Base-by-base conservation (phyloP, 192 early-diverging fungal species). In the Jimgerdemannia flammicorona region DNA sequence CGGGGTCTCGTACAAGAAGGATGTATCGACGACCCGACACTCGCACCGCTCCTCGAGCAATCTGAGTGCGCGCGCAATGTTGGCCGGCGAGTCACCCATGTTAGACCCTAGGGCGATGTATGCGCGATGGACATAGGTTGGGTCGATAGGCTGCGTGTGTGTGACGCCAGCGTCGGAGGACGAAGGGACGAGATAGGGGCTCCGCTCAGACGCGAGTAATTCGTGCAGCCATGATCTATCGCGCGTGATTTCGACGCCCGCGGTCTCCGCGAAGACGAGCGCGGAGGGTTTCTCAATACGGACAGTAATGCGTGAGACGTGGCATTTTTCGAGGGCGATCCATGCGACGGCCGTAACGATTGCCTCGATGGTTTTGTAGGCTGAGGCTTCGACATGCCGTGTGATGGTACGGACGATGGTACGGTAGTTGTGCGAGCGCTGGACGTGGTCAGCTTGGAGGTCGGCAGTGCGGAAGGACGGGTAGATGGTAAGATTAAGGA, bases 251-350 rank as follows among this genome's bases (percentile, higher is more conserved):
- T 98, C 94, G 0, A 98, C 90, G 17, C 93, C 97, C 2, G 97
- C 92, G 40, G 91, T 91, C 43, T 87, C 90, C 11, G 97, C 97
- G 90, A 97, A 99, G 3, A 93, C 84, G 49, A 99, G 83, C 0
- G 98, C 98, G 73, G 91, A 95, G 19, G 98, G 97, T 81, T 99
- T 99, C 77, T 97, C 93, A n/a, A 97, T 88, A 67, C 89, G 87
- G 66, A 98, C 91, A 0, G 92, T 93, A 65, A 99, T 92, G 84
- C 95, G 97, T 75, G 91, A 90, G 4, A 97, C 92, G 72, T 93
- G 85, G 79, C 94, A 97, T 71, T 91, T 87, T 73, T 89, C 87
- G 67, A 96, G 84, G 29, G 92, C 87, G 19, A 94, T 86, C 40
- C 90, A 83, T 11, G 96, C 96, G 7, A 97, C 85, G 11, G 91